phyloP scores from a whole-genome alignment of 306 rosid species.

The Begonia peltatifolia region DNA sequence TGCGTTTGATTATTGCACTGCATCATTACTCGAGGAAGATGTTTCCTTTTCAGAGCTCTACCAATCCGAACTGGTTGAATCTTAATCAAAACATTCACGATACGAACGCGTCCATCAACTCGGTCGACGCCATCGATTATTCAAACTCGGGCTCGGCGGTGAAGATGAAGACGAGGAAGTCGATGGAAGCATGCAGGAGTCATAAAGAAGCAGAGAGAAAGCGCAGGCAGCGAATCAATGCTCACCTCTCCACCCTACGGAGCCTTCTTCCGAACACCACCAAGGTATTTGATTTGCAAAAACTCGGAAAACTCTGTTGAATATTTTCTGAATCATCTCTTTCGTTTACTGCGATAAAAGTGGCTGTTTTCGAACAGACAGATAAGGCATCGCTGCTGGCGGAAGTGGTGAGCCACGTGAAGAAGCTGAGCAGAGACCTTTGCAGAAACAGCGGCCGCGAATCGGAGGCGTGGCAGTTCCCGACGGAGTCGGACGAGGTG shows the following conservation, averaged over 20 bases:
- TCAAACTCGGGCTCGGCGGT: conserved; percentile 20
- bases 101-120: conserved; percentile 9
- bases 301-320: too few species aligned
- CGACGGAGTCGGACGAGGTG: conserved; percentile 53
- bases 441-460: conserved; percentile 12
- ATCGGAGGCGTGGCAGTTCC: conserved; percentile 28
- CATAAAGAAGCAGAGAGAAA: conserved; percentile 92
- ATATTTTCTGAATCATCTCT: too few species aligned
- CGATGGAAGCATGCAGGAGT: conserved; percentile 51
- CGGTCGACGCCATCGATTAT: conserved; percentile 19
- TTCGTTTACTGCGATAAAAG: too few species aligned
- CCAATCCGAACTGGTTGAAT: conserved; percentile 16
- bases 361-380: conserved; percentile 21
- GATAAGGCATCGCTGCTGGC: conserved; percentile 82
- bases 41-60: conserved; percentile 33
- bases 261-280: conserved; percentile 61
- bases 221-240: conserved; percentile 85
- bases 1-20: too few species aligned
- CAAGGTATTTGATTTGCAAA: conserved; percentile 23
- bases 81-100: neutral
- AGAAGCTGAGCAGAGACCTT: conserved; percentile 31
- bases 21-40: conserved; percentile 7
- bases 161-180: conserved; percentile 24
- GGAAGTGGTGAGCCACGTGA: conserved; percentile 68
- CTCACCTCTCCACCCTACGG: conserved; percentile 75